Conservation (phyloP, 495 filamentous ascomycete genomes). For the Penicillium simplicissimum region DNA sequence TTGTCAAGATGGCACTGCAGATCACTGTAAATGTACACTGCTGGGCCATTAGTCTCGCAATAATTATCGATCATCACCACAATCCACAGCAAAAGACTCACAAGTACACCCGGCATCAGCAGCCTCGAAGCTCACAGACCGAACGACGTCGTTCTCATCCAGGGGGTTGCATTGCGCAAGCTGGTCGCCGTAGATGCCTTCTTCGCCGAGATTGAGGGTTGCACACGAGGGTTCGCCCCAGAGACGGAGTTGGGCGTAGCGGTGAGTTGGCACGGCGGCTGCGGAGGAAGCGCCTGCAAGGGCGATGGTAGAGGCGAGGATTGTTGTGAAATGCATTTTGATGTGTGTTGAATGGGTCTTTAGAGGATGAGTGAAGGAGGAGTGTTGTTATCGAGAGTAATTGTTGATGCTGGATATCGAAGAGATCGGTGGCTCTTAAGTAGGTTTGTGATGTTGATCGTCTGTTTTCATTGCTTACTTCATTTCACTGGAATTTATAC, state of each 20-base stretch:
- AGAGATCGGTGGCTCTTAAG: not conserved
- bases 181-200: conserved; percentile 5
- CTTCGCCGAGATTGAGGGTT: conserved; percentile 3
- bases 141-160: not conserved
- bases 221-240: not conserved
- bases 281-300: conserved; percentile 1
- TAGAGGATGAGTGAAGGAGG: not conserved
- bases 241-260: conserved; percentile 4
- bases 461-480: not conserved
- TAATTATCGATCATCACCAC: not conserved
- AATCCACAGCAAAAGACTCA: not conserved
- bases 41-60: not conserved
- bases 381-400: not conserved
- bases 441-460: not conserved
- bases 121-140: conserved; percentile 1
- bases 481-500: not conserved
- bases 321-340: conserved; percentile 1
- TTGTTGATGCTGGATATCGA: not conserved
- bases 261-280: not conserved
- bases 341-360: not conserved
- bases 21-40: conserved; percentile 6
- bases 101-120: not conserved
- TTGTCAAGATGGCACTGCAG: conserved; percentile 1
- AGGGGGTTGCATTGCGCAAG: not conserved
- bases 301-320: conserved; percentile 1